Evolutionary conservation across 371 early-diverging fungal species (phyloP).

Genomic region (Apophysomyces ossiformis): DNA sequence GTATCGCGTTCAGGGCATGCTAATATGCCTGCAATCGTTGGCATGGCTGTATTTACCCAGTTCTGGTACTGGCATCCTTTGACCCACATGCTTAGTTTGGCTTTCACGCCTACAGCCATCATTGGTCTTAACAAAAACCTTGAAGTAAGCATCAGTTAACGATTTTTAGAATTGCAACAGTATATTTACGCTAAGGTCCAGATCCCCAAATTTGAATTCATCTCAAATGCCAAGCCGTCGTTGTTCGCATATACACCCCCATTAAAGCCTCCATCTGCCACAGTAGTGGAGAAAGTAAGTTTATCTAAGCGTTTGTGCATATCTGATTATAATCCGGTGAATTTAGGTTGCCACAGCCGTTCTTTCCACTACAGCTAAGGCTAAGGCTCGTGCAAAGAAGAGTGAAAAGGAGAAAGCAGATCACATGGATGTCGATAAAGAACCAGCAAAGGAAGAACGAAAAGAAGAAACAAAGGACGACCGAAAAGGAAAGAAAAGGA

Average conservation of each 20-base stretch:
- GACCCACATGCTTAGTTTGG: constrained; percentile 91
- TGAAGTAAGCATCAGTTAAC: constrained; percentile 41
- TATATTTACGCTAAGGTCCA: constrained; percentile 20
- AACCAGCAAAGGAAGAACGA: constrained; percentile 53
- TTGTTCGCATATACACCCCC: constrained; percentile 93
- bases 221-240: constrained; percentile 85
- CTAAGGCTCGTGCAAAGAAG: constrained; percentile 90
- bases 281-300: constrained; percentile 65
- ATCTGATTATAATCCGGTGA: background rate
- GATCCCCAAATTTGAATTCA: constrained; percentile 86
- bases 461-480: constrained; percentile 55
- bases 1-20: constrained; percentile 88
- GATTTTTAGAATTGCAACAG: background rate
- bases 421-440: constrained; percentile 53
- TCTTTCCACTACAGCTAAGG: constrained; percentile 94
- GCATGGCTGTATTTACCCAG: constrained; percentile 97
- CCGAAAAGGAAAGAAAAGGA: constrained; percentile 59
- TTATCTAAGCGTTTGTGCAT: constrained; percentile 25
- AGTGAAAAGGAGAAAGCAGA: constrained; percentile 72
- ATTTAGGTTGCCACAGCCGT: constrained; percentile 92
- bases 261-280: constrained; percentile 69
- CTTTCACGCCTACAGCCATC: constrained; percentile 94
- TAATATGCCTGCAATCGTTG: constrained; percentile 94
- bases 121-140: constrained; percentile 93
- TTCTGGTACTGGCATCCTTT: constrained; percentile 99